Conservation (phyloP, 2,329 filamentous ascomycete species). For the Helminthosporium solani region DNA sequence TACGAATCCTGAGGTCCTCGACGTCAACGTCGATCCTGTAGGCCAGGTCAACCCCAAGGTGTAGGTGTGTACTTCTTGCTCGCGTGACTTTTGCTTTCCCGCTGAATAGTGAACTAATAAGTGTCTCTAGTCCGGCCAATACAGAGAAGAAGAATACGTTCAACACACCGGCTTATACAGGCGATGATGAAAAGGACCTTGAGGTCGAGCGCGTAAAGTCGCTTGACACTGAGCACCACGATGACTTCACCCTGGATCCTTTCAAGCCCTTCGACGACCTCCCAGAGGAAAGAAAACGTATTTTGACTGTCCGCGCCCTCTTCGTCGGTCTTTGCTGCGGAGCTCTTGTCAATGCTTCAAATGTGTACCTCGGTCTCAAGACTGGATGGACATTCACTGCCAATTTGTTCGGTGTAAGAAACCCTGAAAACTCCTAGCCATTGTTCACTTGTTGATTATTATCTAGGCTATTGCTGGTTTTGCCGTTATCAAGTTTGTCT, state of each 20-base stretch:
- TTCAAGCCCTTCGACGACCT: slow-evolving; percentile 48
- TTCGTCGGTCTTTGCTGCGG: slow-evolving; percentile 58
- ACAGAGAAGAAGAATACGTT: slow-evolving; percentile 42
- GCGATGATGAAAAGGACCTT: slow-evolving; percentile 23
- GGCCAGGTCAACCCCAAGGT: slow-evolving; percentile 35
- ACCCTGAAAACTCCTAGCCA: background rate
- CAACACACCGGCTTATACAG: slow-evolving; percentile 19
- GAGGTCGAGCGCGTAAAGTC: slow-evolving; percentile 28
- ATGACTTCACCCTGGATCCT: slow-evolving; percentile 40
- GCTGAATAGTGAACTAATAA: background rate
- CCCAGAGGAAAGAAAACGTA: slow-evolving; percentile 48
- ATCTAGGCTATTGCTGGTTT: slow-evolving; percentile 59
- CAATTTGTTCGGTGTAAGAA: slow-evolving; percentile 25
- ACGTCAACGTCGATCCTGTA: slow-evolving; percentile 34
- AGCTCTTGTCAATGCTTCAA: slow-evolving; percentile 62
- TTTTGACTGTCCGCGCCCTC: slow-evolving; percentile 58
- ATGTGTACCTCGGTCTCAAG: slow-evolving; percentile 60
- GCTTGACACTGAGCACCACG: slow-evolving; percentile 17
- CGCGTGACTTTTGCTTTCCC: background rate
- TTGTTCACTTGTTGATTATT: background rate
- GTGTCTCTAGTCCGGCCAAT: slow-evolving; percentile 26
- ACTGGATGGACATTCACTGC: slow-evolving; percentile 49
- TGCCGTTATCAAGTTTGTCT: slow-evolving; percentile 58
- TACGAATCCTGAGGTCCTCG: slow-evolving; percentile 29
- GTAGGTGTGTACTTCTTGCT: slow-evolving; percentile 8